These are phyloP conservation scores for Lentinula sp. DNA, from an alignment of 768 basidiomycete species.

Conservation along the genomic window DNA sequence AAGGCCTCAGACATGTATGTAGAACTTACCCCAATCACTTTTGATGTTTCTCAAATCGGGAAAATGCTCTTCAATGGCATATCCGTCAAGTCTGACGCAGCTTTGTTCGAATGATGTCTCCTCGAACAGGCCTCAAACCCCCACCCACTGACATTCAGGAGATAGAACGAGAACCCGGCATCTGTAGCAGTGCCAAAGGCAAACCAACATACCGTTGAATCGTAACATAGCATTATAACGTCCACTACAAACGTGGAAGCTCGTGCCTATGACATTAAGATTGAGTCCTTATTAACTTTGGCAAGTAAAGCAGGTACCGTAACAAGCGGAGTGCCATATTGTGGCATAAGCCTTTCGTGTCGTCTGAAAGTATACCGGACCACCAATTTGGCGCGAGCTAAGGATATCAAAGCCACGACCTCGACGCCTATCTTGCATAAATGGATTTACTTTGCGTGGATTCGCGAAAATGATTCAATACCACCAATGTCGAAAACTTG, in stretches of 20 bases:
- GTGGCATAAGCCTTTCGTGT: conserved; percentile 78
- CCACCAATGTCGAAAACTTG: conserved; percentile 70
- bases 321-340: conserved; percentile 89
- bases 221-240: conserved; percentile 91
- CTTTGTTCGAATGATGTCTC: conserved; percentile 74
- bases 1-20: conserved; percentile 85
- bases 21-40: conserved; percentile 89
- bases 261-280: conserved; percentile 88
- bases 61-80: conserved; percentile 75
- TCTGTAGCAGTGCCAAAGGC: conserved; percentile 86
- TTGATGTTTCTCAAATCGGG: conserved; percentile 60
- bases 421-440: conserved; percentile 67
- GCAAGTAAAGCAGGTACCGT: conserved; percentile 74
- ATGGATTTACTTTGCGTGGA: conserved; percentile 95
- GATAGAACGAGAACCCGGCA: conserved; percentile 72
- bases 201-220: conserved; percentile 62
- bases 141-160: conserved; percentile 81
- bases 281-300: conserved; percentile 62
- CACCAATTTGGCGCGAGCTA: conserved; percentile 81
- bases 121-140: conserved; percentile 63
- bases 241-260: conserved; percentile 97
- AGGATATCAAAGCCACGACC: conserved; percentile 92
- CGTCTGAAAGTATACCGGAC: conserved; percentile 95
- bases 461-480: conserved; percentile 95
- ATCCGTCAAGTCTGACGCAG: conserved; percentile 61